Percentiles rank a stretch among this genome's conserved stretches.
phyloP scores from a whole-genome alignment of 2,329 filamentous ascomycete genomes.

The Blastomyces percursus region DNA sequence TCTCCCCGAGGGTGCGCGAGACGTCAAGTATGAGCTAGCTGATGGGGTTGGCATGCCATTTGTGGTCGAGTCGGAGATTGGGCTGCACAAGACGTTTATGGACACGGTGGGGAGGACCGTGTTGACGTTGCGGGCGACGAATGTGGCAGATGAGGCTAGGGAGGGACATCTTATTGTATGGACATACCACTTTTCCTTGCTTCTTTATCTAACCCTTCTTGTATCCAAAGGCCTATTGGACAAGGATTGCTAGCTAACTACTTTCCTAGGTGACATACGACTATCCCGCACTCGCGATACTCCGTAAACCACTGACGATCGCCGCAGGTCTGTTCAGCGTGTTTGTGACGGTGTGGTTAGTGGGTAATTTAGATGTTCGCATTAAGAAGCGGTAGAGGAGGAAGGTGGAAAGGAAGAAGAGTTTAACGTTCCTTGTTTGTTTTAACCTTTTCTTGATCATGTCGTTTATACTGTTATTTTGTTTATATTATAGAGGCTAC shows the following conservation, averaged over 20 bases:
- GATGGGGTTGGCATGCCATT: conserved; percentile 59
- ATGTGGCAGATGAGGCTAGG: conserved; percentile 81
- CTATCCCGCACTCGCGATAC: conserved; percentile 59
- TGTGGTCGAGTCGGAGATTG: conserved; percentile 44
- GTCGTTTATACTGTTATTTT: background rate
- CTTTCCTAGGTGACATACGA: conserved; percentile 60
- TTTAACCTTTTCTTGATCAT: background rate
- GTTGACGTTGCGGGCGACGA: conserved; percentile 67
- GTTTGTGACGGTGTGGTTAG: conserved; percentile 61
- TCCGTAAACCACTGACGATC: conserved; percentile 79
- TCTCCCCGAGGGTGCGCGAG: conserved; percentile 78
- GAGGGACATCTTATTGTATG: conserved; percentile 64
- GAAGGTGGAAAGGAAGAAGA: background rate
- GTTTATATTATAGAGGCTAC: background rate
- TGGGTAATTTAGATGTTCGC: conserved; percentile 71
- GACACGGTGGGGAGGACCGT: conserved; percentile 83
- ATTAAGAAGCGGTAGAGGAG: conserved; percentile 50
- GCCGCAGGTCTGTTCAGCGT: conserved; percentile 62
- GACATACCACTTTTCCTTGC: conserved; percentile 9
- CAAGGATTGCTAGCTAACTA: background rate
- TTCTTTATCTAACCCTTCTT: background rate
- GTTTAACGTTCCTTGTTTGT: background rate
- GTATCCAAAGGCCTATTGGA: background rate
- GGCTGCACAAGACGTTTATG: conserved; percentile 77
- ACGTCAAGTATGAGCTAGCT: conserved; percentile 54